A percentile compares a stretch with the other conserved stretches of the same genome.
These are phyloP conservation scores for Dimocarpus longan DNA, from an alignment of 345 rosid species.

Conservation along the genomic window DNA sequence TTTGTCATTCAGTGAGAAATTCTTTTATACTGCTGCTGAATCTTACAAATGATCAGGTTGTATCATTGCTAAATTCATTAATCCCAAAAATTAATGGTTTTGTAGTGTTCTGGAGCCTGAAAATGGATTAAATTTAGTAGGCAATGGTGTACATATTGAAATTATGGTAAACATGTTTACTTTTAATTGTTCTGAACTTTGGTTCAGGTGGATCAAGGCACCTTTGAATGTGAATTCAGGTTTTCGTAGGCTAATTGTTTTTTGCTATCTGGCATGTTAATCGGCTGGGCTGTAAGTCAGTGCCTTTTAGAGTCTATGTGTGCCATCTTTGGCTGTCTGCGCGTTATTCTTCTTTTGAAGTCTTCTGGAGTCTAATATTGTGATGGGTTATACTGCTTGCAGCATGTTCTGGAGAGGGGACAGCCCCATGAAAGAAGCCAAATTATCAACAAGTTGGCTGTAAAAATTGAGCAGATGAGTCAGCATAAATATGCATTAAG, in stretches of 20 bases:
- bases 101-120: neutral
- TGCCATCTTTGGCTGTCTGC: neutral
- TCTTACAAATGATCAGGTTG: neutral
- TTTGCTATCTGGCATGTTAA: too few species aligned
- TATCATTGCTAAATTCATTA: neutral
- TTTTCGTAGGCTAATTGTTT: too few species aligned
- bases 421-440: slow-evolving; percentile 69
- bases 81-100: neutral
- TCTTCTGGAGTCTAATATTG: neutral
- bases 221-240: too few species aligned
- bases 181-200: too few species aligned
- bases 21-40: neutral
- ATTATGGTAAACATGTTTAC: too few species aligned
- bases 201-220: too few species aligned
- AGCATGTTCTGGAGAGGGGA: slow-evolving; percentile 97
- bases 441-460: slow-evolving; percentile 75
- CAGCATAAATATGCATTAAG: slow-evolving; percentile 98
- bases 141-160: too few species aligned
- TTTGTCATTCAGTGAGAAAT: neutral
- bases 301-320: neutral
- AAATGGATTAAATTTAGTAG: too few species aligned
- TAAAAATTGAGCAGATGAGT: slow-evolving; percentile 86
- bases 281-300: too few species aligned
- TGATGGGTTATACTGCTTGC: slow-evolving; percentile 28
- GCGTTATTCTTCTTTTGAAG: neutral